Evolutionary conservation across 2,329 filamentous ascomycete species (phyloP).

Genomic region (Xylariales sp.): DNA sequence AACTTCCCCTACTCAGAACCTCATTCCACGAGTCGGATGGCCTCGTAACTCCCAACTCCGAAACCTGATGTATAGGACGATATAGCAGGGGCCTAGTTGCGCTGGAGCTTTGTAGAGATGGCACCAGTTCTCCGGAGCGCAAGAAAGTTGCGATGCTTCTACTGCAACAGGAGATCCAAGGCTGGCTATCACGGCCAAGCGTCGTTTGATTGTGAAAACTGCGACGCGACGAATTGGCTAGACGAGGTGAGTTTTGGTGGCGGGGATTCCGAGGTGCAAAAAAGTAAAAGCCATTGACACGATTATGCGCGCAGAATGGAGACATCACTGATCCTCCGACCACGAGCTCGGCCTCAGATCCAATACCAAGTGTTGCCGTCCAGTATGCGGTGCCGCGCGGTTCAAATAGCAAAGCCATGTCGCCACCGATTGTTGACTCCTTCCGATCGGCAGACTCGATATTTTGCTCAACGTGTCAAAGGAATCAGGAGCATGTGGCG

Average conservation of each 20-base stretch:
- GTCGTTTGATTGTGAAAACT: constrained; percentile 69
- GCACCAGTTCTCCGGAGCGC: too few species aligned
- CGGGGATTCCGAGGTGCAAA: neutral
- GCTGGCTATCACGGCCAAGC: constrained; percentile 54
- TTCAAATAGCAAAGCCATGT: constrained; percentile 11
- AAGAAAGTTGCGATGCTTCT: constrained; percentile 70
- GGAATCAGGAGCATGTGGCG: constrained; percentile 82
- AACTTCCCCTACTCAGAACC: too few species aligned
- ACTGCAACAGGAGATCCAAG: constrained; percentile 68
- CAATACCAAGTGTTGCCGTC: constrained; percentile 25
- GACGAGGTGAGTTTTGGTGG: constrained; percentile 62
- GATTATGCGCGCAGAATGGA: constrained; percentile 57
- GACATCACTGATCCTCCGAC: constrained; percentile 85
- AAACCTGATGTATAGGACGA: too few species aligned
- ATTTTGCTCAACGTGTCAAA: constrained; percentile 75
- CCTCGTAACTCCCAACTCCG: too few species aligned
- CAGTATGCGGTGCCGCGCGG: constrained; percentile 43
- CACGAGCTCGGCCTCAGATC: constrained; percentile 44
- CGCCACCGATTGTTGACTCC: neutral
- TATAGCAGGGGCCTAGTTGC: too few species aligned
- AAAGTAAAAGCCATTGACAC: constrained; percentile 9
- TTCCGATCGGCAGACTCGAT: constrained; percentile 27
- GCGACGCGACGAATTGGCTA: constrained; percentile 84
- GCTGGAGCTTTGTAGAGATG: too few species aligned
- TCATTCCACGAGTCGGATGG: too few species aligned